Evolutionary conservation across 2,329 filamentous ascomycete genomes (phyloP), one percentile per base, ranked within the genome.

Genomic region (Blastomyces emzantsi): DNA sequence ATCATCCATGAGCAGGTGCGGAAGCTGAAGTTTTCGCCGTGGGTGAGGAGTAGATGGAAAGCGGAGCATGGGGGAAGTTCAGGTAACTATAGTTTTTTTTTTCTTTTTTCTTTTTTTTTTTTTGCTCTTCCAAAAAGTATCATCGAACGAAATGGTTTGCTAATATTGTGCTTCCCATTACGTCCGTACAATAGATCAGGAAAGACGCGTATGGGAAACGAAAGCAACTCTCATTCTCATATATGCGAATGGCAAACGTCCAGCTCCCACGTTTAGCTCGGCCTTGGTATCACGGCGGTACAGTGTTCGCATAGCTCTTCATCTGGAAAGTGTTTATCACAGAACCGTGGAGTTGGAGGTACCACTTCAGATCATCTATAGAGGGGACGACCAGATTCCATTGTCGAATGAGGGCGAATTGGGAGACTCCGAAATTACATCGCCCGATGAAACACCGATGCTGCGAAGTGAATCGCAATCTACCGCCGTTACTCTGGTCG

Each of bases 281-380:
- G 60, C 63, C 5, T 41, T 64, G 22, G 63, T 62, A 62, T 64
- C 63, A 2, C 63, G 60, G 30, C 52, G 63, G 49, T 64, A 64
- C 45, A 62, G 59, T 15, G 39, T 64, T 57, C 58, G 60, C 45
- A 64, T 64, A 17, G 45, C 39, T 3, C 30, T 64, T 25, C 43
- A 55, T 25, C 51, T 64, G 8, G 60, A 64, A 33, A 52, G 63
- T 1, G 25, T 45, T 25, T 57, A 45, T 36, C 61, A 57, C 45
- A 28, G 30, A 7, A 30, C 41, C 17, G 51, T 64, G 30, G 60
- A 62, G 6, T 43, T 64, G 25, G 55, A 52, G 33, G 60, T 64
- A 33, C 63, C 63, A n/a, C 60, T 62, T 43, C 54, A 62, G 45
- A 54, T 64, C 19, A 33, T 61, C 22, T 64, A 64, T 22, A 54